Conservation (phyloP, 768 basidiomycete genomes). For the Lepiota brunneoincarnata region DNA sequence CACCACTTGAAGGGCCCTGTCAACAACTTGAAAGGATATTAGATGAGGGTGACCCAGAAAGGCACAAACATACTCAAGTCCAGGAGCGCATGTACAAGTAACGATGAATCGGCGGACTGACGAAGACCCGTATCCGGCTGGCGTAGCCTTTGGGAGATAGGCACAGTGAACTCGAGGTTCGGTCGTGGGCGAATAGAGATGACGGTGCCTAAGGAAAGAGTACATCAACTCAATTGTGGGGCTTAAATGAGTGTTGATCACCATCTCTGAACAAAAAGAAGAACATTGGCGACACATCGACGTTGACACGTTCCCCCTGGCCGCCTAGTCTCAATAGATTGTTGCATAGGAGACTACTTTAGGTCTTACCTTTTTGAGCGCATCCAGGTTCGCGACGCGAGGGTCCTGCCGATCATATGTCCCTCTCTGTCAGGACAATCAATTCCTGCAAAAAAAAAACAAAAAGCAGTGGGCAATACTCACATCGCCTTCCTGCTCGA, state of each 20-base stretch:
- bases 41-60: not conserved
- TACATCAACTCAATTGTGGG: not conserved
- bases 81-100: conserved; percentile 67
- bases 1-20: conserved; percentile 63
- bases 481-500: conserved; percentile 21
- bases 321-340: conserved; percentile 22
- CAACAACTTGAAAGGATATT: conserved; percentile 47
- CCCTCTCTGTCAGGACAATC: conserved; percentile 9
- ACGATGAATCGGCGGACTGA: conserved; percentile 60
- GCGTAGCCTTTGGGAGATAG: conserved; percentile 56
- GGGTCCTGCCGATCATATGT: conserved; percentile 20
- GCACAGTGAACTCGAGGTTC: conserved; percentile 46
- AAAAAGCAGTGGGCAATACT: not conserved
- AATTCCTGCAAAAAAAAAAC: not conserved
- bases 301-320: conserved; percentile 55
- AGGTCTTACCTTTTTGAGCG: conserved; percentile 28
- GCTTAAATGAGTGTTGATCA: conserved; percentile 18
- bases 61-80: conserved; percentile 43
- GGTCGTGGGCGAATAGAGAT: conserved; percentile 54
- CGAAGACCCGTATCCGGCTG: conserved; percentile 60
- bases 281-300: conserved; percentile 60
- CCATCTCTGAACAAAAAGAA: conserved; percentile 70
- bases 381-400: conserved; percentile 20
- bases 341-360: conserved; percentile 3
- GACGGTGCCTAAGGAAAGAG: conserved; percentile 47